These are phyloP conservation scores for Hypoxylon rubiginosum DNA, from an alignment of 2,329 filamentous ascomycete genomes.

Conservation along the genomic window DNA sequence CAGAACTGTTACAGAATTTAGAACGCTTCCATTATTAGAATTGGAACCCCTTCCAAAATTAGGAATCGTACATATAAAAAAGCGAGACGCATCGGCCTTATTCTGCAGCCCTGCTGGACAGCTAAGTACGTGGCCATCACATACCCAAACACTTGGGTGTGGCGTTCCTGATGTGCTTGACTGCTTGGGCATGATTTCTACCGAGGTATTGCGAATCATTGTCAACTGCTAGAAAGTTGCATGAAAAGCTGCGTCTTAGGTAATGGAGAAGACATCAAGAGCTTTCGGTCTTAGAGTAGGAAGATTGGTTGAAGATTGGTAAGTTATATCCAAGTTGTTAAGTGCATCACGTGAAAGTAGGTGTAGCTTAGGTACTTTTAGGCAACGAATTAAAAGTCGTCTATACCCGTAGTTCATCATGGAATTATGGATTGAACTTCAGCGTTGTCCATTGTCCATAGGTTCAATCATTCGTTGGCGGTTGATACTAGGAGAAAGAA, in stretches of 20 bases:
- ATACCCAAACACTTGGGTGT: background rate
- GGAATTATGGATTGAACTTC: background rate
- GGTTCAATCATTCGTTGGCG: background rate
- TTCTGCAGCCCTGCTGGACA: no score
- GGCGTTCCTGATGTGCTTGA: background rate
- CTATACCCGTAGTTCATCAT: background rate
- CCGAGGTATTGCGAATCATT: background rate
- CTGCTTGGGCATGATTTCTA: background rate
- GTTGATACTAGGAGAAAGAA: background rate
- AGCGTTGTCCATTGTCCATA: background rate
- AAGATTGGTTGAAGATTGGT: no score
- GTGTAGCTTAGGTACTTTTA: background rate
- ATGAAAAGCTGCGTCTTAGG: background rate
- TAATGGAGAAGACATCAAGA: no score
- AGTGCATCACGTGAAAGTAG: background rate
- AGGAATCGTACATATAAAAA: no score
- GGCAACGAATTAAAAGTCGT: background rate
- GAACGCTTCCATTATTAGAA: no score
- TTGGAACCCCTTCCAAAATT: no score
- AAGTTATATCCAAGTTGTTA: background rate
- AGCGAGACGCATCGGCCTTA: no score
- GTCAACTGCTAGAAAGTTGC: background rate
- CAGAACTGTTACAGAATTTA: no score
- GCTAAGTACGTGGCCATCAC: background rate
- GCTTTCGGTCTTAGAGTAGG: no score